These are phyloP conservation scores for Ilex paraguariensis DNA, from an alignment of 305 asterid species.

Conservation along the genomic window DNA sequence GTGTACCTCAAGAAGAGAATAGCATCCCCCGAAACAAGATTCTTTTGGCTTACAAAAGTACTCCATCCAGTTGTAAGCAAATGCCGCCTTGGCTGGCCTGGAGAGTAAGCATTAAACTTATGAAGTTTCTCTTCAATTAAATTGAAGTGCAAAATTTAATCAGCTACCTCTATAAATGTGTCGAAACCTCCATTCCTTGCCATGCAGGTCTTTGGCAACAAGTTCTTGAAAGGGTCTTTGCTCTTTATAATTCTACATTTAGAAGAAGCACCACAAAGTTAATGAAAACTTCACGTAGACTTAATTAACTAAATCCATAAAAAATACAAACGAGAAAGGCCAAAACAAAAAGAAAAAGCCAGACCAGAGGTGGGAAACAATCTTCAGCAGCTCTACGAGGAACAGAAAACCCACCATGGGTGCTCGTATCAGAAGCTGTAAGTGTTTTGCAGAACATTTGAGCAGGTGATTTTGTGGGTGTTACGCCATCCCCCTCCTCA, in stretches of 20 bases:
- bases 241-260: constrained; percentile 75
- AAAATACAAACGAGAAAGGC: background rate
- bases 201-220: constrained; percentile 87
- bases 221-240: constrained; percentile 98
- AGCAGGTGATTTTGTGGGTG: constrained; percentile 61
- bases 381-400: constrained; percentile 99
- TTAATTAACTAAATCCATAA: constrained; percentile 2
- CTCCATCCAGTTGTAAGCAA: constrained; percentile 99
- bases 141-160: background rate
- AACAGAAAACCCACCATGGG: constrained; percentile 98
- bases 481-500: constrained; percentile 50
- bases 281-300: constrained; percentile 8
- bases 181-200: constrained; percentile 94
- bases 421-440: constrained; percentile 98
- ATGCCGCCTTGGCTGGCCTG: constrained; percentile 99
- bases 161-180: constrained; percentile 90
- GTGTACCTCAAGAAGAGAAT: constrained; percentile 85
- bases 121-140: constrained; percentile 14
- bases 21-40: constrained; percentile 90
- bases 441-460: constrained; percentile 99
- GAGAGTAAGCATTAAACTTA: constrained; percentile 19
- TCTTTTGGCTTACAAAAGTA: constrained; percentile 81
- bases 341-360: constrained; percentile 3
- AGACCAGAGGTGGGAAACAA: constrained; percentile 96
- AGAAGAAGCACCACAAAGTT: constrained; percentile 9